A percentile compares a stretch with the other conserved stretches of the same genome.
Conservation (phyloP, 805 yeast species). For the Zygoascus flipseniorum region DNA sequence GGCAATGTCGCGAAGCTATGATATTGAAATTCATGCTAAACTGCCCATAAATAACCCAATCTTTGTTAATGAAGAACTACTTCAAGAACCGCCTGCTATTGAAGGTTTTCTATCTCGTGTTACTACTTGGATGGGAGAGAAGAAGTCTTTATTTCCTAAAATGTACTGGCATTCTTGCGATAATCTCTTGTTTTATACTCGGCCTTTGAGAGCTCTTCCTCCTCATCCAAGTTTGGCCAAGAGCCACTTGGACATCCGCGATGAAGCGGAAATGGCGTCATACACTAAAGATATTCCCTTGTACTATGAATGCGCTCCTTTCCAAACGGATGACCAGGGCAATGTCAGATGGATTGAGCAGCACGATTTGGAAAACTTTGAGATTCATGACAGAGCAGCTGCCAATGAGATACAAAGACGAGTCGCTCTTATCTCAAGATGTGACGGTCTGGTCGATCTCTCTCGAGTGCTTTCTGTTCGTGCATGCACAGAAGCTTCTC, state of each 20-base stretch:
- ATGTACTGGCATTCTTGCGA: constrained; percentile 59
- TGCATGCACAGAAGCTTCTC: constrained; percentile 15
- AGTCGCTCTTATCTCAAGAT: constrained; percentile 42
- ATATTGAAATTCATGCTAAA: constrained; percentile 50
- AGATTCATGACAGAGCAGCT: constrained; percentile 47
- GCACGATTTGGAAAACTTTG: constrained; percentile 33
- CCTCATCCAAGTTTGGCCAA: constrained; percentile 39
- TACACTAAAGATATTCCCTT: constrained; percentile 25
- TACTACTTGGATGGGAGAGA: constrained; percentile 41
- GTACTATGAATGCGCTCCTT: constrained; percentile 46
- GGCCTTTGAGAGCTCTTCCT: constrained; percentile 51
- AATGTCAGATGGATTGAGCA: constrained; percentile 55
- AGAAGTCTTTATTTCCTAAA: constrained; percentile 35
- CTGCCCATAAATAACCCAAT: constrained; percentile 23
- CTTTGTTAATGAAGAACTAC: constrained; percentile 13
- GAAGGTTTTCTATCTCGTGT: constrained; percentile 73
- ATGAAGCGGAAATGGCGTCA: constrained; percentile 17
- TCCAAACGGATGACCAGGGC: constrained; percentile 37
- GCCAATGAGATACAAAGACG: constrained; percentile 59
- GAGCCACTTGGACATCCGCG: constrained; percentile 13
- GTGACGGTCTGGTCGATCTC: constrained; percentile 58
- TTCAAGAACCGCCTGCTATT: constrained; percentile 58
- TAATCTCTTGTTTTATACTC: constrained; percentile 50
- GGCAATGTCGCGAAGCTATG: constrained; percentile 38
- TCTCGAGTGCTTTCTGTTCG: constrained; percentile 36